Evolutionary conservation across 1,284 basidiomycete genomes (phyloP).

Genomic region (Puccinia polysora): DNA sequence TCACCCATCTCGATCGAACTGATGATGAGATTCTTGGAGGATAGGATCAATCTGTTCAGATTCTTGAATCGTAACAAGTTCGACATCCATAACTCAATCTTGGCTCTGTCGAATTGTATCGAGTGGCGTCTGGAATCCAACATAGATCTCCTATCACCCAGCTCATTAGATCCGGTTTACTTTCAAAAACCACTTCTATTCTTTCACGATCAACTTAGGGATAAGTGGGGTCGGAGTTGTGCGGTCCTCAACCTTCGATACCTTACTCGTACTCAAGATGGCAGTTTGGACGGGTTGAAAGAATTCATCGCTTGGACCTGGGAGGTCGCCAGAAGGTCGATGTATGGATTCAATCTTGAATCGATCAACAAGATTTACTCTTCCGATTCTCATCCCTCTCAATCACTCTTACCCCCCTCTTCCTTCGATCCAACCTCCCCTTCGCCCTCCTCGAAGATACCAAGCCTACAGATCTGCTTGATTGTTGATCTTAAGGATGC

Average conservation of each 20-base stretch:
- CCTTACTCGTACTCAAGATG: constrained; percentile 48
- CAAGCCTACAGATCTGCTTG: constrained; percentile 30
- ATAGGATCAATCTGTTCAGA: constrained; percentile 46
- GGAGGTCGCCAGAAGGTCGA: constrained; percentile 50
- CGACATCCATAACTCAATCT: constrained; percentile 45
- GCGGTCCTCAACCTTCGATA: constrained; percentile 50
- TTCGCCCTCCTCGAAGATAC: background rate
- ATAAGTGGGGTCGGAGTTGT: constrained; percentile 50
- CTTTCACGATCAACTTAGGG: constrained; percentile 49
- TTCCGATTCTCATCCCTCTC: constrained; percentile 6
- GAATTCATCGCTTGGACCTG: constrained; percentile 51
- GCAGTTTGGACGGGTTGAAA: constrained; percentile 49
- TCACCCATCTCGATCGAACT: constrained; percentile 2
- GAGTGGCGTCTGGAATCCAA: constrained; percentile 50
- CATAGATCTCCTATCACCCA: constrained; percentile 47
- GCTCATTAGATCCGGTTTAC: constrained; percentile 50
- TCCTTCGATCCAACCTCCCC: constrained; percentile 9
- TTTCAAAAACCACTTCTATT: constrained; percentile 51
- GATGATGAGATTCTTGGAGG: constrained; percentile 3
- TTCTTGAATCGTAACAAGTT: constrained; percentile 48
- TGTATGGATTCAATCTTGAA: constrained; percentile 36
- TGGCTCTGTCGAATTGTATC: constrained; percentile 46
- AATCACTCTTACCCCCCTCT: background rate
- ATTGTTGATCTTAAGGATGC: constrained; percentile 41
- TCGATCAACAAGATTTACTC: constrained; percentile 5